Base-by-base conservation (phyloP, 2,329 filamentous ascomycete species). In the Metarhizium sp. region DNA sequence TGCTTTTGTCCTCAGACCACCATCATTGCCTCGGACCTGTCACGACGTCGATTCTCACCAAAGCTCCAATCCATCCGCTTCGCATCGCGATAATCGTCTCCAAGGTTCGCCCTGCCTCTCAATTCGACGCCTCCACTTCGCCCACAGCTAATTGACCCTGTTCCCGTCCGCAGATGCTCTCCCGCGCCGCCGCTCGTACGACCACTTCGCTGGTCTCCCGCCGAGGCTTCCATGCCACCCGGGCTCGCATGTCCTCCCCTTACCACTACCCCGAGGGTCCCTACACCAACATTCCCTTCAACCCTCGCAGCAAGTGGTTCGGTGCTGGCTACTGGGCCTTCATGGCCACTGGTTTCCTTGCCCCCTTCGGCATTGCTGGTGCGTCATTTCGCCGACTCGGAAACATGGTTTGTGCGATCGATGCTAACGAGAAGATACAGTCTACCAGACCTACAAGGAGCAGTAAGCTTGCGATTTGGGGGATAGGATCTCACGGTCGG, bases 241-340 rank as follows among this genome's bases (percentile, higher is more conserved):
- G 90, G 69, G 76, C 87, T 71, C 90, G 89, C 74, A 78, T 95
- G 72, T 83, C 80, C 67, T 95, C 90, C 72, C 92, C 92, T 61
- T 96, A 95, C 86, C 94, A 99, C 82, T 99, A 99, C 80, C 87
- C 92, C 66, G 92, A 97, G 80, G 94, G 92, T 62, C 89, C 92
- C 69, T 88, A 90, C 76, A 86, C 82, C 80, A 97, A 96, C 83
- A 77, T 99, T 63, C 94, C 94, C 63, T 99, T 99, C 85, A 95
- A 99, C 82, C 88, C 94, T 64, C 81, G 90, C 78, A 92, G 86
- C 71, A 89, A 85, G 77, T 88, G 81, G 77, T 99, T 99, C 73
- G 82, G 78, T 63, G 60, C 90, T 65, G 81, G 86, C 75, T 99
- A 88, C 85, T 95, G 90, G 87, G 71, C 71, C 60, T 94, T 88